Evolutionary conservation across 2,329 filamentous ascomycete species (phyloP), one percentile per base, ranked within the genome.

Genomic region (Piedraia hortae): DNA sequence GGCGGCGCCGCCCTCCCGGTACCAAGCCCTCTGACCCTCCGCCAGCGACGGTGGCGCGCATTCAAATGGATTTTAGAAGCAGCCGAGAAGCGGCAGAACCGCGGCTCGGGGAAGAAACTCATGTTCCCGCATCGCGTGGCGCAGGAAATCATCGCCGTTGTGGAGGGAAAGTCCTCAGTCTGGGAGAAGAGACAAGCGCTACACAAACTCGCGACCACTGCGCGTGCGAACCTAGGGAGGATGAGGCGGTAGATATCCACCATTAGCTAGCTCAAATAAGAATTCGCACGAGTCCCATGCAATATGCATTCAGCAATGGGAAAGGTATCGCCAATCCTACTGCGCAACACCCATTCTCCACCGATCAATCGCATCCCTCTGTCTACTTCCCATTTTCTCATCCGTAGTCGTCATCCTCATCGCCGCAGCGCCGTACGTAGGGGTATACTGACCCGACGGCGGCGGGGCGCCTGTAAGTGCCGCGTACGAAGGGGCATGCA

Each of bases 31-130:
- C 54, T 93, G 10, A 53, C 56, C 1, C 48, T 69, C 30, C 60
- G 77, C 28, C 72, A 88, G 44, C 60, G 82, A 30, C 58, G 82
- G 33, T 59, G 80, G 24, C 56, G 56, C 22, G 80, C 82, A 2
- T 70, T 91, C 32, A 53, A 61, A 44, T 97, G 85, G 85, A 89
- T 97, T 34, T 47, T 93, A 26, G 68, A 77, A 30, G 59, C 65
- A n/a, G 74, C 77, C 17, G 62, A 62, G 30, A 85, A 78, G 56
- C 68, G 71, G 48, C 62, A 60, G 30, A 71, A 67, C 31, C 56
- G 57, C 34, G 71, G 69, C 10, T 72, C 63, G 37, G 73, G 73
- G 5, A 60, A 61, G 26, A 59, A 59, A 30, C 7, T 7, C 7
- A 64, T 67, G 44, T 71, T 89, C 38, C 69, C 77, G 6, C 56